phyloP scores from a whole-genome alignment of 176 grass and related monocot species.

The Oryza glumipatula region DNA sequence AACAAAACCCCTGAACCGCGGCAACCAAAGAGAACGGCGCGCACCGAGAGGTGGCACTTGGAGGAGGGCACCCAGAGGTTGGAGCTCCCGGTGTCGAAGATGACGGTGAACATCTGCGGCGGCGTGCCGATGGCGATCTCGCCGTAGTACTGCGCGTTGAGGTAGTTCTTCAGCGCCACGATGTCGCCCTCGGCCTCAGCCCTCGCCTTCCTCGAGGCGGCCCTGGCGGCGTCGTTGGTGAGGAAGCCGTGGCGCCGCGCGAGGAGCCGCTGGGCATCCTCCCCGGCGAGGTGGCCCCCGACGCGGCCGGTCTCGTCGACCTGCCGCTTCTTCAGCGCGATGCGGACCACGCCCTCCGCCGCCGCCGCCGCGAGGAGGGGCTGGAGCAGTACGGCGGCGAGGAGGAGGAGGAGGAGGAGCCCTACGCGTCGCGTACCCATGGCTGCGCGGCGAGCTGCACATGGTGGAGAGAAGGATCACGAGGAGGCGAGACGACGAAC shows the following conservation, averaged over 20 bases:
- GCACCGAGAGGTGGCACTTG: constrained; percentile 83
- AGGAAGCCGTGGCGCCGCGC: constrained; percentile 51
- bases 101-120: constrained; percentile 81
- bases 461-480: neutral
- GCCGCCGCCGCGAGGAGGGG: constrained; percentile 38
- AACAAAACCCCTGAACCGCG: neutral
- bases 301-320: constrained; percentile 32
- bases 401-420: constrained; percentile 44
- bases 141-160: constrained; percentile 91
- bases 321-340: constrained; percentile 65
- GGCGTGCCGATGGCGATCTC: constrained; percentile 76
- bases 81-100: constrained; percentile 93
- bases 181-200: constrained; percentile 48
- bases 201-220: neutral
- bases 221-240: neutral
- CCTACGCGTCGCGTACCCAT: constrained; percentile 55
- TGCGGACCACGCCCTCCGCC: constrained; percentile 52
- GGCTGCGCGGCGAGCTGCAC: constrained; percentile 23
- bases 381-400: constrained; percentile 51
- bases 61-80: constrained; percentile 93
- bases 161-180: constrained; percentile 74
- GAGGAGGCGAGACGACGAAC: neutral
- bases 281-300: constrained; percentile 8
- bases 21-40: neutral
- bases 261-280: constrained; percentile 41